phyloP scores from a whole-genome alignment of 345 rosid genomes.

The Syzygium aqueum region DNA sequence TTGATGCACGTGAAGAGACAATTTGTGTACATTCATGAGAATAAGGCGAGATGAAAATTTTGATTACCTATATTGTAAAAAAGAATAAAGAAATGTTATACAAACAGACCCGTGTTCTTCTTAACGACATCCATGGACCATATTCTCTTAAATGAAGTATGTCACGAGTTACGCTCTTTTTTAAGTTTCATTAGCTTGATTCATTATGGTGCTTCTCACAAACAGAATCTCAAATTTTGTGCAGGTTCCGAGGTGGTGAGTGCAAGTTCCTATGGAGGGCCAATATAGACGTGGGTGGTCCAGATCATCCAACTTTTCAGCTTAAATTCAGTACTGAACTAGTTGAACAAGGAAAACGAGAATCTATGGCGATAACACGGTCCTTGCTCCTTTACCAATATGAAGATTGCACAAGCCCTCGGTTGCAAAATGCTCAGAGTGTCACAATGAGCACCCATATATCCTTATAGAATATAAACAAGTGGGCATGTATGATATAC shows the following conservation, averaged over 20 bases:
- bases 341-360: background rate
- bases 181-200: too few species aligned
- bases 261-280: too few species aligned
- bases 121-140: too few species aligned
- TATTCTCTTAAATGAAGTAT: too few species aligned
- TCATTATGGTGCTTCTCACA: too few species aligned
- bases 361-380: background rate
- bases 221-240: too few species aligned
- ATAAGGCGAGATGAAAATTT: background rate
- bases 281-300: background rate
- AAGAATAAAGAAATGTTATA: background rate
- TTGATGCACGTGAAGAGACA: background rate
- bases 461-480: background rate
- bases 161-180: too few species aligned
- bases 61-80: background rate
- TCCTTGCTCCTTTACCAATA: background rate
- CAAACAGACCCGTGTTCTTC: too few species aligned
- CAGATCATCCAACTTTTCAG: background rate
- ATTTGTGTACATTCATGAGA: background rate
- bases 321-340: background rate
- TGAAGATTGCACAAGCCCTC: background rate
- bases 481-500: background rate
- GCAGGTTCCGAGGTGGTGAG: too few species aligned
- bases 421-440: background rate
- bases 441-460: background rate